Conservation (phyloP, 1,284 basidiomycete species). For the Cryptococcus sp. region DNA sequence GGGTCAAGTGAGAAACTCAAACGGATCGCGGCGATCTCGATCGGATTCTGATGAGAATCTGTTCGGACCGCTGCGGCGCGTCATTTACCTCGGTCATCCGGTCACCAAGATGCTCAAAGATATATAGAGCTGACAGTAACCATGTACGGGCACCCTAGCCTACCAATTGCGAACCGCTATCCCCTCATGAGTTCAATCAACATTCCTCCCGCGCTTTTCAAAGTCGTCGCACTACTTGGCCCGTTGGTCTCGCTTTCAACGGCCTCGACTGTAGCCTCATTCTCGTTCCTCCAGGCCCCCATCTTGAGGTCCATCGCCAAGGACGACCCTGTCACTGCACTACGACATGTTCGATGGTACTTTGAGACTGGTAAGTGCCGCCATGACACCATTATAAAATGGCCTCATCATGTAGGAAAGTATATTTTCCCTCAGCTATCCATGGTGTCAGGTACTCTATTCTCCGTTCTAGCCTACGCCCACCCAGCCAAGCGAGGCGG, state of each 20-base stretch:
- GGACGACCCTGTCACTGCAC: neutral
- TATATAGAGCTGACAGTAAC: too few species aligned
- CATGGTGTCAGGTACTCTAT: neutral
- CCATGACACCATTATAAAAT: too few species aligned
- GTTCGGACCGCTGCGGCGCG: neutral
- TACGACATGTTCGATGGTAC: neutral
- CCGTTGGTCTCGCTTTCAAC: constrained; percentile 1
- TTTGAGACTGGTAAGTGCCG: neutral
- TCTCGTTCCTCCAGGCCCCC: neutral
- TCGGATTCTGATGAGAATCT: neutral
- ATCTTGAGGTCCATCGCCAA: neutral
- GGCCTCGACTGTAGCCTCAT: neutral
- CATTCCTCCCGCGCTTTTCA: neutral
- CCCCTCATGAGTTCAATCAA: too few species aligned
- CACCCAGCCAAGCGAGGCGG: neutral
- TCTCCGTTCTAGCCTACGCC: constrained; percentile 3
- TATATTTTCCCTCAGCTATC: neutral
- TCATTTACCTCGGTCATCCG: neutral
- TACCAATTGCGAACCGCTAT: too few species aligned
- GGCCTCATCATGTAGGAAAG: neutral
- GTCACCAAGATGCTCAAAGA: too few species aligned
- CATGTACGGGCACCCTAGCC: too few species aligned
- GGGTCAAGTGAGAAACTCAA: neutral
- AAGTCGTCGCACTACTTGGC: constrained; percentile 1
- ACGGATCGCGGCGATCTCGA: neutral